These are phyloP conservation scores for Gymnopilus junonius DNA, from an alignment of 768 basidiomycete genomes.

Conservation along the genomic window DNA sequence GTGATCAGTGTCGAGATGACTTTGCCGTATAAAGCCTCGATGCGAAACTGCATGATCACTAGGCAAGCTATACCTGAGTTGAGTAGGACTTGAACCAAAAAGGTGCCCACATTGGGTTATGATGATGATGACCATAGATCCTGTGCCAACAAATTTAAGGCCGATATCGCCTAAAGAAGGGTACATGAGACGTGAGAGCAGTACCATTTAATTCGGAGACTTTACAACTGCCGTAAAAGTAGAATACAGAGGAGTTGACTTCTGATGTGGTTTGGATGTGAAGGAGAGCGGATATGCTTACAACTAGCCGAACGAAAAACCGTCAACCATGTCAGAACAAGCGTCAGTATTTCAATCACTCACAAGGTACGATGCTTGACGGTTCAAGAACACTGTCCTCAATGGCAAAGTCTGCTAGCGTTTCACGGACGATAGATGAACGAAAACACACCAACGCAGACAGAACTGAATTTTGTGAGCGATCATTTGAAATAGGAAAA, in stretches of 20 bases:
- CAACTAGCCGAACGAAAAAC: background rate
- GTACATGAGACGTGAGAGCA: background rate
- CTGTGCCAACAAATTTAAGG: constrained; percentile 22
- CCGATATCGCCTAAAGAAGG: constrained; percentile 23
- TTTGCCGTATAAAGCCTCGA: constrained; percentile 28
- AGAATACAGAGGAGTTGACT: background rate
- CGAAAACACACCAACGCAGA: constrained; percentile 11
- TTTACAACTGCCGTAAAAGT: constrained; percentile 19
- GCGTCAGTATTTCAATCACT: background rate
- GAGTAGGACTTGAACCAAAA: no score
- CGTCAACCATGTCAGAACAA: background rate
- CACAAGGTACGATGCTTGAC: constrained; percentile 10
- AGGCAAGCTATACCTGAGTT: background rate
- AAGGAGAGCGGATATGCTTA: background rate
- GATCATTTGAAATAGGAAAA: background rate
- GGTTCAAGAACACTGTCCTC: constrained; percentile 21
- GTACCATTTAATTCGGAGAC: background rate
- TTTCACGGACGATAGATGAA: no score
- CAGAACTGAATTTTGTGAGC: constrained; percentile 2
- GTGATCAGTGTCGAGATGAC: constrained; percentile 19
- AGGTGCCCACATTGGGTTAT: constrained; percentile 26
- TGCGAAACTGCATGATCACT: constrained; percentile 33
- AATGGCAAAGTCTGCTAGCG: background rate
- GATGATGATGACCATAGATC: constrained; percentile 25
- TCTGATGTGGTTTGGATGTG: background rate